Base-by-base conservation (phyloP, 2,329 filamentous ascomycete species). In the Fusarium humuli region DNA sequence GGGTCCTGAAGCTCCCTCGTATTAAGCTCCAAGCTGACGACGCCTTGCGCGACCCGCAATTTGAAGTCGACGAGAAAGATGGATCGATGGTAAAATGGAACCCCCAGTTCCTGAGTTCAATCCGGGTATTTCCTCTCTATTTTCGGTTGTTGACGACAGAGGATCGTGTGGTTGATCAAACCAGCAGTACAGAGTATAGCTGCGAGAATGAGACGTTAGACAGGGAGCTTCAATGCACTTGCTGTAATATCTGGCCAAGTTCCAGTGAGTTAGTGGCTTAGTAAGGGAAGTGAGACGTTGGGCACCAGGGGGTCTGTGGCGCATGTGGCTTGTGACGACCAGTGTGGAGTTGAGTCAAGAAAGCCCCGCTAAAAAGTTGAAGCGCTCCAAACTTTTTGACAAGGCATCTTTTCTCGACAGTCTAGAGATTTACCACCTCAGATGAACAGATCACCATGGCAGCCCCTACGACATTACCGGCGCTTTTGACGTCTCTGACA, bases 401-500 rank as follows among this genome's bases (percentile, higher is more conserved):
- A 18, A 54, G 55, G 34, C 65, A 61, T 61, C 25, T 52, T 52
- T 55, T 67, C 34, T 65, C 41, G 23, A 61, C 54, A 29, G 53
- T 67, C 56, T 61, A 42, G 32, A 71, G 58, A 37, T 65, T 60
- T 46, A 46, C 61, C 25, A 61, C 62, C 64, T 61, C 66, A 57
- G 77, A 54, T 71, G 73, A 45, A 69, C 73, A 23, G 72, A 40
- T 63, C 79, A 69, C 71, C 69, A 80, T 89, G 83, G 83, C 88
- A 23, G 80, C 85, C 47, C 80, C 83, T 44, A 81, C 82, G 20
- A 84, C 85, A 18, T 74, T 88, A 42, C 79, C 86, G 58, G 83
- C 81, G 16, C 75, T 88, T 53, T 74, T 89, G 65, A 83, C 85
- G 37, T 86, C 86, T 1, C 77, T 91, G 40, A 86, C 84, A 1